These are phyloP conservation scores for Craspedostauros australis DNA, from an alignment of 108 stramenopile genomes.

Conservation along the genomic window DNA sequence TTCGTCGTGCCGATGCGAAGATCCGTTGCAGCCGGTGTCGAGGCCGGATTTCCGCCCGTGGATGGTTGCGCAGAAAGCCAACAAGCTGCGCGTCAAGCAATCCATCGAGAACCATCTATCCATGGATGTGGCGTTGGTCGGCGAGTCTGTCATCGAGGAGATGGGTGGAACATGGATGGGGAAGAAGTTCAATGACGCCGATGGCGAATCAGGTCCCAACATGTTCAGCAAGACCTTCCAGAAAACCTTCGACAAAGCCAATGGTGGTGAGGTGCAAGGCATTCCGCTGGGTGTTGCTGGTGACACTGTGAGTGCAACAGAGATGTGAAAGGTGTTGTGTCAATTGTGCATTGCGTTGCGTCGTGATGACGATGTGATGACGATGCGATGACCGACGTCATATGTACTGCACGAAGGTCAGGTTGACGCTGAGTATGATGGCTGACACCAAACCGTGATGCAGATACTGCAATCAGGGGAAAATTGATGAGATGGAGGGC, in stretches of 20 bases:
- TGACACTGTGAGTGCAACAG: constrained; percentile 40
- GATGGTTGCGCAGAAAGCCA: constrained; percentile 50
- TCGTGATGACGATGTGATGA: no score
- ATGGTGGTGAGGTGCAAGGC: constrained; percentile 15
- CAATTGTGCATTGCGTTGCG: not conserved
- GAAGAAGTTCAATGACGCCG: no score
- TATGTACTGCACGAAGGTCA: no score
- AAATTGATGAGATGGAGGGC: no score
- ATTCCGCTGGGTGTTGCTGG: constrained; percentile 63
- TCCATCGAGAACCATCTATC: constrained; percentile 4
- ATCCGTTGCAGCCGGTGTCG: constrained; percentile 48
- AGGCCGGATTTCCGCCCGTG: constrained; percentile 49
- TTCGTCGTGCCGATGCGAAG: constrained; percentile 65
- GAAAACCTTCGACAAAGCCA: constrained; percentile 14
- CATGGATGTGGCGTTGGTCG: constrained; percentile 72
- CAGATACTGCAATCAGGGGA: no score
- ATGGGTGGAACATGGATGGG: constrained; percentile 82
- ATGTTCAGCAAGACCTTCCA: constrained; percentile 12
- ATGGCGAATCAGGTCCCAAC: constrained; percentile 1
- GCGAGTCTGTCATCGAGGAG: constrained; percentile 72
- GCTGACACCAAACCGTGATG: no score
- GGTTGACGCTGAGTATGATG: no score
- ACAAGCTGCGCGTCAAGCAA: constrained; percentile 14
- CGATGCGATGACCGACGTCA: no score
- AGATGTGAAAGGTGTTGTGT: not conserved